phyloP scores from a whole-genome alignment of 768 basidiomycete species.

The Boletus bicolor region DNA sequence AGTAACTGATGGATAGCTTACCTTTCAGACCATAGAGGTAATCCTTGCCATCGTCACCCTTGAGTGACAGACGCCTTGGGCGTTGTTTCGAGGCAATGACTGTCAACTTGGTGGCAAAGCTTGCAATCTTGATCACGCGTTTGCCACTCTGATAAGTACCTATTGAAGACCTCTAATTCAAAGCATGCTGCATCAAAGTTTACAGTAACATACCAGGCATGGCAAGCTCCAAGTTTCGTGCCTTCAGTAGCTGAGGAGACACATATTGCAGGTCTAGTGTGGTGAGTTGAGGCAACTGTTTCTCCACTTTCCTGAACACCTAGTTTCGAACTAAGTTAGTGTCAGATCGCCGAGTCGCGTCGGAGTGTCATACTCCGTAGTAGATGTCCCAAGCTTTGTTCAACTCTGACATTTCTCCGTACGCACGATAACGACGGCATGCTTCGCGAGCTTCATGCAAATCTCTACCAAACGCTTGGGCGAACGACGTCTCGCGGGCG shows the following conservation, averaged over 20 bases:
- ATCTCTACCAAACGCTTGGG: slow-evolving; percentile 90
- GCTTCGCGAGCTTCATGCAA: slow-evolving; percentile 90
- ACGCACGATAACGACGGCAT: slow-evolving; percentile 78
- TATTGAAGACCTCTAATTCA: slow-evolving; percentile 24
- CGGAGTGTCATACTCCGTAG: slow-evolving; percentile 62
- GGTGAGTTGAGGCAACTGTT: slow-evolving; percentile 84
- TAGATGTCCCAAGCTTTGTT: slow-evolving; percentile 99
- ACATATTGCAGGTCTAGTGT: slow-evolving; percentile 96
- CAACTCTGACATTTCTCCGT: slow-evolving; percentile 83
- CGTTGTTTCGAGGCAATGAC: slow-evolving; percentile 98
- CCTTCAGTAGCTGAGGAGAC: slow-evolving; percentile 86
- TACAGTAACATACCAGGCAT: slow-evolving; percentile 66
- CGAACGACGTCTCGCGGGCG: slow-evolving; percentile 90
- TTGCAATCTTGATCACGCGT: slow-evolving; percentile 73
- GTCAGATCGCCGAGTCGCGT: background rate
- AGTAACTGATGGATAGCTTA: slow-evolving; percentile 19
- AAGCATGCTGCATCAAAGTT: background rate
- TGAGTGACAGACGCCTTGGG: slow-evolving; percentile 81
- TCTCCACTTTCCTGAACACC: slow-evolving; percentile 97
- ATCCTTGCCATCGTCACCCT: slow-evolving; percentile 89
- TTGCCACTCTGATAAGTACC: slow-evolving; percentile 92
- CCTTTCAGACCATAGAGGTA: slow-evolving; percentile 93
- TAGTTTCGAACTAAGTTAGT: slow-evolving; percentile 28
- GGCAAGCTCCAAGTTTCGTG: slow-evolving; percentile 89
- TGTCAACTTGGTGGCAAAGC: slow-evolving; percentile 84